Evolutionary conservation across 2,329 filamentous ascomycete species (phyloP), one percentile per base, ranked within the genome.

Genomic region (Gremmenia infestans): DNA sequence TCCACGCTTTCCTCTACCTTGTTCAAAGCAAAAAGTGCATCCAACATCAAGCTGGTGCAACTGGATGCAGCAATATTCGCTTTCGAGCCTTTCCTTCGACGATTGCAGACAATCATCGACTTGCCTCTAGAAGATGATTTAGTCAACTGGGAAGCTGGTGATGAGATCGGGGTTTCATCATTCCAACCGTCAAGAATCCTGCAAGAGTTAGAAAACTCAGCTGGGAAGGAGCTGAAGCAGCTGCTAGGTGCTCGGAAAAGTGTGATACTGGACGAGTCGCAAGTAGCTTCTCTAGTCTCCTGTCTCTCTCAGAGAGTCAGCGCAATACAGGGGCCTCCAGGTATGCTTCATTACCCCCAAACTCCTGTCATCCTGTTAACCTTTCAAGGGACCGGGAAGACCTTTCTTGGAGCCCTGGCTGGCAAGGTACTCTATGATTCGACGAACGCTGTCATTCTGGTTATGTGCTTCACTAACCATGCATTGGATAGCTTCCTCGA

Each of bases 261-360:
- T 1, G 67, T 80, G 3, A 54, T 60, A 2, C 68, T 83, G 0
- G 81, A 83, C 55, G 50, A 68, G 9, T 78, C 85, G 0, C 87
- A 91, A 61, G 70, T 77, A 0, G 62, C 72, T 0, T 85, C 86
- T 1, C 66, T 91, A 0, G 58, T 81, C 2, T 68, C 76, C 15
- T 81, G 81, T 0, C 62, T 91, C 0, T 72, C 67, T 0, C 78
- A 77, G 7, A 69, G 71, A 0, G 68, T 90, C 0, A 82, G 81
- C 48, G 67, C 86, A 0, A 87, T 91, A 1, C 87, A 90, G 72
- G 88, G 88, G 0, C 88, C 88, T 1, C 88, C 88, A 61, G 87
- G 61, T 68, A 57, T 56, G 32, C 48, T 32, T 22, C n/a, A 12
- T 22, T 43, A n/a, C 49, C 17, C 53, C 48, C 37, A 28, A 15